A percentile compares a stretch with the other conserved stretches of the same genome.
These are phyloP conservation scores for Gracilaria domingensis DNA, from an alignment of 23 red algal genomes.

Conservation along the genomic window DNA sequence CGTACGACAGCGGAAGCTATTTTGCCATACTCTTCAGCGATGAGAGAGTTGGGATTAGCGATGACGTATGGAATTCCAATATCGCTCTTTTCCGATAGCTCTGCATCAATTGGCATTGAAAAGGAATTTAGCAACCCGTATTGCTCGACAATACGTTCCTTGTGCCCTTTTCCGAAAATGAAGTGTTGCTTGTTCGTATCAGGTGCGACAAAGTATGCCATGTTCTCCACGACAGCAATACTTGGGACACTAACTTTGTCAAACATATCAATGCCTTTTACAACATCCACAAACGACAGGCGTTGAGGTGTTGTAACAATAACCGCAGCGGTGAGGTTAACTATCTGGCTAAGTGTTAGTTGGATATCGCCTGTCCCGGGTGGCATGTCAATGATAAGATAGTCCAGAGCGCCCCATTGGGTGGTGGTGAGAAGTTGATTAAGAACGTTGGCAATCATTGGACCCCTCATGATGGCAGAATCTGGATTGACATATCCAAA, in stretches of 20 bases:
- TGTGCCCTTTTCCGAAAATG: constrained; percentile 94
- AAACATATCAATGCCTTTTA: constrained; percentile 98
- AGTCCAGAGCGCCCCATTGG: constrained; percentile 96
- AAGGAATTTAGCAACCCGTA: constrained; percentile 88
- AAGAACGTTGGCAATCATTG: constrained; percentile 97
- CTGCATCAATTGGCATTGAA: constrained; percentile 84
- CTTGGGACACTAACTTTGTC: constrained; percentile 94
- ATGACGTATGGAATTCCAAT: constrained; percentile 85
- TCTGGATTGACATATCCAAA: constrained; percentile 99
- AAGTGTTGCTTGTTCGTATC: constrained; percentile 82
- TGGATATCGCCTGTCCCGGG: constrained; percentile 99
- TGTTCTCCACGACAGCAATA: constrained; percentile 95
- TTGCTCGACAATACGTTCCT: constrained; percentile 69
- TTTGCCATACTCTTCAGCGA: constrained; percentile 66
- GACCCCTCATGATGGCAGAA: constrained; percentile 96
- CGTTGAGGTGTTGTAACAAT: constrained; percentile 98
- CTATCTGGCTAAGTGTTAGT: constrained; percentile 92
- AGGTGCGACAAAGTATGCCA: constrained; percentile 95
- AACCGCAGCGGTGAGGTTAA: constrained; percentile 90
- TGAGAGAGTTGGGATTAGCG: constrained; percentile 33
- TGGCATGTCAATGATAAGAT: constrained; percentile 98
- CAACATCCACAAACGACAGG: constrained; percentile 97
- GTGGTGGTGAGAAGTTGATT: constrained; percentile 94
- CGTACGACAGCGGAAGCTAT: constrained; percentile 86
- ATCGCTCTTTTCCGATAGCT: constrained; percentile 82